Evolutionary conservation across 768 basidiomycete species (phyloP).

Genomic region (Sutorius australiensis): DNA sequence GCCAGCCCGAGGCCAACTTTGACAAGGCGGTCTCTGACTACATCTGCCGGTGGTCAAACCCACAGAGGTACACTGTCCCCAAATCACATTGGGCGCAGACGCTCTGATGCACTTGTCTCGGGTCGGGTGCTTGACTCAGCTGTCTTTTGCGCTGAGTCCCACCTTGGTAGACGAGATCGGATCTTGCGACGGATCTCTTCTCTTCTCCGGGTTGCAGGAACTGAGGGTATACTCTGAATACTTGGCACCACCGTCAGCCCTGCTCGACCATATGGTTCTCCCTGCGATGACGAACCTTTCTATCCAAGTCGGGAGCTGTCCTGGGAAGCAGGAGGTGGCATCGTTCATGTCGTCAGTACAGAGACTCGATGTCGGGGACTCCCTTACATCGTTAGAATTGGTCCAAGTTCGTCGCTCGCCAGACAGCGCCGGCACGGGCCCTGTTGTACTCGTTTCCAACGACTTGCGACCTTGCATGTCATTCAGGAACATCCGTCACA

Average conservation of each 20-base stretch:
- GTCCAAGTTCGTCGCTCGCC: too few species aligned
- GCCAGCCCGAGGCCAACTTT: neutral
- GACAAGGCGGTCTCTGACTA: neutral
- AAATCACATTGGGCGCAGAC: neutral
- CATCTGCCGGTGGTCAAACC: neutral
- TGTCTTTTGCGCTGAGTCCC: neutral
- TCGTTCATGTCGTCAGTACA: too few species aligned
- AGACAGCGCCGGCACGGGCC: too few species aligned
- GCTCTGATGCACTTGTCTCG: neutral
- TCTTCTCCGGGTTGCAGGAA: neutral
- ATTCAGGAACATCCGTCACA: neutral
- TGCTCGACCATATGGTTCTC: neutral
- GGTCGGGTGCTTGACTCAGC: neutral
- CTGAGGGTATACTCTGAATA: neutral
- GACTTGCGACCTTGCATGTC: neutral
- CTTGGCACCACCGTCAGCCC: neutral
- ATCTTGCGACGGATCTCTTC: neutral
- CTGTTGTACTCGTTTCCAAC: neutral
- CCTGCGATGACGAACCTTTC: too few species aligned
- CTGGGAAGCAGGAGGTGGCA: too few species aligned
- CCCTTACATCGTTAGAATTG: too few species aligned
- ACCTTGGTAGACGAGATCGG: neutral
- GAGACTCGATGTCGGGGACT: too few species aligned
- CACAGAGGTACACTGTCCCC: neutral
- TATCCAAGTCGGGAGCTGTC: too few species aligned